Base-by-base conservation (phyloP, 176 grass and related monocot genomes). In the Elaeis guineensis region DNA sequence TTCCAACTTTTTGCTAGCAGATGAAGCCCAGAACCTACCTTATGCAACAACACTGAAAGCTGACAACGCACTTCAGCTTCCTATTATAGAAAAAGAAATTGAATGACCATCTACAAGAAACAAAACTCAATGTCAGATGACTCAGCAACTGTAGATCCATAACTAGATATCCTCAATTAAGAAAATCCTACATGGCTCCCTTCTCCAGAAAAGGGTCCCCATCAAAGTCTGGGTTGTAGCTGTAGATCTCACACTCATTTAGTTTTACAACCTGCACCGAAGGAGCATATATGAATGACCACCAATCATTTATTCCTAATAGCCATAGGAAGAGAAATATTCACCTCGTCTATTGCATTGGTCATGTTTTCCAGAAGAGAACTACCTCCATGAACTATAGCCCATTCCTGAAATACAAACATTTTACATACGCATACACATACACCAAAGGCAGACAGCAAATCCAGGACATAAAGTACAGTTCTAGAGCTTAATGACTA, bases 1-100 rank as follows among this genome's bases (percentile, higher is more conserved):
- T 44, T 44, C 35, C 1, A 63, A 16, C 3, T 3, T 62, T 52
- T 51, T 59, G 22, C 15, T 32, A 72, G 3, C 28, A 51, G 19
- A 18, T 54, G 19, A 51, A 57, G 28, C 15, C 15, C 5, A 26
- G 21, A 29, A 14, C 50, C 19, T 87, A 97, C 93, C 93, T 98
- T 53, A 73, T 76, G 72, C 93, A 89, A 52, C 78, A 85, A 65
- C 93, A 98, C 17, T 81, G 76, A 56, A 98, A 86, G 73, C 87
- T 98, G 67, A 98, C 80, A 20, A 98, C 81, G 19, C 87, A 76
- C 57, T 98, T 92, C 49, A 98, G 78, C 76, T 92, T 98, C 59
- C 87, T 90, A 62, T 98, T 92, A 73, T 98, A 98, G 79, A 98
- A 92, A 75, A 86, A 92, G 72, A 83, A 79, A 73, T 92, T 85